Percentiles rank a stretch among this genome's conserved stretches.
These are phyloP conservation scores for Moniliophthora roreri DNA, from an alignment of 1,284 basidiomycete species.

Conservation along the genomic window DNA sequence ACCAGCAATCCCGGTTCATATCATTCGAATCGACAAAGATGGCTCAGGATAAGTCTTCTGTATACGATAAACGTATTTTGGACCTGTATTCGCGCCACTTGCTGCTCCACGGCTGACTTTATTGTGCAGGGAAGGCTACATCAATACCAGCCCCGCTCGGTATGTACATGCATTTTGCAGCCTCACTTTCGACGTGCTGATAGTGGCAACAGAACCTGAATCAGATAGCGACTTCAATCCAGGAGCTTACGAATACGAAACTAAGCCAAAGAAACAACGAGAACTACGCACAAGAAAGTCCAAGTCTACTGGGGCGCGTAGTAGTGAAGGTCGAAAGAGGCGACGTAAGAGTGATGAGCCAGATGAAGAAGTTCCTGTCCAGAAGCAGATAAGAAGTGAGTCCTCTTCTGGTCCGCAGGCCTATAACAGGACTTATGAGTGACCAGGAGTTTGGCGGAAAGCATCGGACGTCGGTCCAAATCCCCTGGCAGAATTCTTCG, in stretches of 20 bases:
- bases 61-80: background rate
- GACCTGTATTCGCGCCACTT: background rate
- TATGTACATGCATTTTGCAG: background rate
- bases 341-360: conserved; percentile 13
- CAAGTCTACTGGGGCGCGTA: background rate
- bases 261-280: conserved; percentile 26
- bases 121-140: background rate
- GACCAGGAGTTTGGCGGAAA: background rate
- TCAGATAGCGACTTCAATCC: conserved; percentile 59
- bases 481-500: background rate
- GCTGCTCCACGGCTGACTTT: no score
- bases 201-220: conserved; percentile 33
- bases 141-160: conserved; percentile 10
- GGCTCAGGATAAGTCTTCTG: background rate
- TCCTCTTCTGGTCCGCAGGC: background rate
- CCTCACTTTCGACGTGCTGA: background rate
- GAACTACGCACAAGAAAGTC: conserved; percentile 24
- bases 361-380: background rate
- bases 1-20: no score
- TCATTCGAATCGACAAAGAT: no score
- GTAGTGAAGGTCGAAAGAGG: conserved; percentile 9
- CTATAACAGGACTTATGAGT: no score
- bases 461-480: background rate
- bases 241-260: conserved; percentile 39
- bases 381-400: background rate